Conservation (phyloP, 1,284 basidiomycete genomes). For the Pyrrhoderma noxium region DNA sequence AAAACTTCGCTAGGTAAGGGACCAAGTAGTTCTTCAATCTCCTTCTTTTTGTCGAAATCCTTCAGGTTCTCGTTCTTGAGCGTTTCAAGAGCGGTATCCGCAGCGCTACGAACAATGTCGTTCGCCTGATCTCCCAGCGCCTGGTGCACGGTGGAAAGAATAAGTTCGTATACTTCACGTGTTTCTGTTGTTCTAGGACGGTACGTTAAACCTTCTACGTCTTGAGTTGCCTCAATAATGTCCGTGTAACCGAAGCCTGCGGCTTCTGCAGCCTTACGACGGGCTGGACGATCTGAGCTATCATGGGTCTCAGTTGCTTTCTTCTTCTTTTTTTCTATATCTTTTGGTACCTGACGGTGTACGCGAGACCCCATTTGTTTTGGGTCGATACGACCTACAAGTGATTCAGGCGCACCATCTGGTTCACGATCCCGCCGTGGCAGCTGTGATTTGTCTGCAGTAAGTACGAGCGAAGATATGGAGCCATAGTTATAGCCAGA, state of each 20-base stretch:
- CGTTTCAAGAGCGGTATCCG: conserved; percentile 85
- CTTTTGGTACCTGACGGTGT: conserved; percentile 77
- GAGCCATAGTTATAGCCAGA: conserved; percentile 88
- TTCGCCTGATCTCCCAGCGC: conserved; percentile 91
- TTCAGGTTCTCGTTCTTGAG: conserved; percentile 89
- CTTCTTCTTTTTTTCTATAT: conserved; percentile 94
- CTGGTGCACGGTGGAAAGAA: conserved; percentile 78
- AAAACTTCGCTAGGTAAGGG: conserved; percentile 71
- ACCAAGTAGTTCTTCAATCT: conserved; percentile 80
- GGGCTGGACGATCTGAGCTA: conserved; percentile 47
- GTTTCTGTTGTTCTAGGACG: conserved; percentile 92
- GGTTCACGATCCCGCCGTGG: conserved; percentile 88
- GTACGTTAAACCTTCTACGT: conserved; percentile 90
- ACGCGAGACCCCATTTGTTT: conserved; percentile 94
- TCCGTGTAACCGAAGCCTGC: conserved; percentile 74
- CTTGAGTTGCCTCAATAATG: conserved; percentile 88
- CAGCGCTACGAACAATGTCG: conserved; percentile 91
- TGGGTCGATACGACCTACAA: conserved; percentile 86
- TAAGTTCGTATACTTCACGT: conserved; percentile 89
- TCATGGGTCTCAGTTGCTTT: conserved; percentile 58
- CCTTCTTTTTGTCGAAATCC: conserved; percentile 97
- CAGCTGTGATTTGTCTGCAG: conserved; percentile 68
- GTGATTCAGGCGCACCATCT: conserved; percentile 90
- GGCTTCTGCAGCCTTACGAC: conserved; percentile 46
- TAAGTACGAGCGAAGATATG: conserved; percentile 82